Percentiles rank a stretch among this genome's conserved stretches.
Evolutionary conservation across 176 grass and related monocot species (phyloP).

Genomic region (Bromus sterilis): DNA sequence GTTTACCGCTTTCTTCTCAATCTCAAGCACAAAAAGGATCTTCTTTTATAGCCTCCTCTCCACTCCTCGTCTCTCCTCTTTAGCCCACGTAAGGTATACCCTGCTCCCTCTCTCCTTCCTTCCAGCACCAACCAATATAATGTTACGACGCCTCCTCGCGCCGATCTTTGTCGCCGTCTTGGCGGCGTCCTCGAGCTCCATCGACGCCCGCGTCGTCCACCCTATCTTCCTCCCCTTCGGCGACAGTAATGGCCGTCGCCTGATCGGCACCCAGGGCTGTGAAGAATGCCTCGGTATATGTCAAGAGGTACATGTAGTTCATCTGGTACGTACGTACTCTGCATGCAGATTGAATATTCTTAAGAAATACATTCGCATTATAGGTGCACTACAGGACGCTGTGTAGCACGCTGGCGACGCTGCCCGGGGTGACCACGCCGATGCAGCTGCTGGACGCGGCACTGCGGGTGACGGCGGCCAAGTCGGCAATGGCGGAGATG

Average conservation of each 20-base stretch:
- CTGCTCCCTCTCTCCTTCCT: neutral
- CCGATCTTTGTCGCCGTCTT: conserved; percentile 15
- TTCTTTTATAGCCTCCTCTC: conserved; percentile 18
- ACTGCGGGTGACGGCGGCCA: conserved; percentile 11
- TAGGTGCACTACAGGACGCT: conserved; percentile 43
- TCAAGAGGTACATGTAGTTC: conserved; percentile 42
- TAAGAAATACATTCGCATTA: neutral
- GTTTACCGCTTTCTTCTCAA: neutral
- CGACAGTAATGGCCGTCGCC: conserved; percentile 6
- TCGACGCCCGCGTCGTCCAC: conserved; percentile 17
- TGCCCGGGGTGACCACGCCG: conserved; percentile 35
- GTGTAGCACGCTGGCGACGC: conserved; percentile 26
- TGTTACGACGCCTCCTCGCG: conserved; percentile 17
- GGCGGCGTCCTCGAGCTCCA: conserved; percentile 4
- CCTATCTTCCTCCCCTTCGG: neutral
- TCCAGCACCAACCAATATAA: conserved; percentile 18
- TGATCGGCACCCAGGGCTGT: neutral
- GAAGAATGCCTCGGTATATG: conserved; percentile 14
- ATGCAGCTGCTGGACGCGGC: conserved; percentile 27
- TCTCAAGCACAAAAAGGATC: neutral
- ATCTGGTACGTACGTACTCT: neutral
- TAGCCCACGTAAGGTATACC: neutral
- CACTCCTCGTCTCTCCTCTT: neutral
- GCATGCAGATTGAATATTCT: neutral
- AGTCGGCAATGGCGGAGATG: conserved; percentile 24